These are phyloP conservation scores for Metschnikowia anglica DNA, from an alignment of 805 yeast genomes.

Conservation along the genomic window DNA sequence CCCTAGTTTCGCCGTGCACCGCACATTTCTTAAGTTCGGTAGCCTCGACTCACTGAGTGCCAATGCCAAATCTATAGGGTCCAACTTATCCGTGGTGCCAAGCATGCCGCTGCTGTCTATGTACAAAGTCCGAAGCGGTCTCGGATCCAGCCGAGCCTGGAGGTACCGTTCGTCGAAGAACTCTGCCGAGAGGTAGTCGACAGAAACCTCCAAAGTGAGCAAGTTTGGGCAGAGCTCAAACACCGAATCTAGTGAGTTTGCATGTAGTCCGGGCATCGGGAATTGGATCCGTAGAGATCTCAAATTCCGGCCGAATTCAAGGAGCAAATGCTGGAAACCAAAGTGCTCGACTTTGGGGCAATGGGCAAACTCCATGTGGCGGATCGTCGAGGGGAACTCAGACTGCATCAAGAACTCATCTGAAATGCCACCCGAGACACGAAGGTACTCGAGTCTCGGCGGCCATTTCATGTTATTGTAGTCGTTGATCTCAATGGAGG, in stretches of 20 bases:
- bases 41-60: constrained; percentile 79
- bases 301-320: constrained; percentile 64
- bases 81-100: constrained; percentile 79
- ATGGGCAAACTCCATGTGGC: constrained; percentile 74
- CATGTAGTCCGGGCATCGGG: constrained; percentile 82
- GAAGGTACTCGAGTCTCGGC: constrained; percentile 61
- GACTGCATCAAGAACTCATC: constrained; percentile 72
- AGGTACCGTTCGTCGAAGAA: constrained; percentile 38
- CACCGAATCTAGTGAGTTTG: constrained; percentile 68
- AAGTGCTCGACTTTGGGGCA: constrained; percentile 75
- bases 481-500: constrained; percentile 70
- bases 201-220: constrained; percentile 60
- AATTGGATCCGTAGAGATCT: constrained; percentile 66
- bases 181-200: constrained; percentile 66
- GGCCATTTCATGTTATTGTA: constrained; percentile 72
- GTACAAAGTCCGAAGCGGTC: constrained; percentile 60
- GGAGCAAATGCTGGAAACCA: constrained; percentile 61
- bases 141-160: constrained; percentile 22
- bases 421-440: constrained; percentile 87
- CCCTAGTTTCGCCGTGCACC: constrained; percentile 75
- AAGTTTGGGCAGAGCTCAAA: constrained; percentile 78
- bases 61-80: constrained; percentile 84
- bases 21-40: constrained; percentile 61
- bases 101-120: constrained; percentile 83
- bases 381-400: constrained; percentile 70